A percentile compares a stretch with the other conserved stretches of the same genome.
Conservation (phyloP, 129 eudicot species). For the Calendula officinalis region DNA sequence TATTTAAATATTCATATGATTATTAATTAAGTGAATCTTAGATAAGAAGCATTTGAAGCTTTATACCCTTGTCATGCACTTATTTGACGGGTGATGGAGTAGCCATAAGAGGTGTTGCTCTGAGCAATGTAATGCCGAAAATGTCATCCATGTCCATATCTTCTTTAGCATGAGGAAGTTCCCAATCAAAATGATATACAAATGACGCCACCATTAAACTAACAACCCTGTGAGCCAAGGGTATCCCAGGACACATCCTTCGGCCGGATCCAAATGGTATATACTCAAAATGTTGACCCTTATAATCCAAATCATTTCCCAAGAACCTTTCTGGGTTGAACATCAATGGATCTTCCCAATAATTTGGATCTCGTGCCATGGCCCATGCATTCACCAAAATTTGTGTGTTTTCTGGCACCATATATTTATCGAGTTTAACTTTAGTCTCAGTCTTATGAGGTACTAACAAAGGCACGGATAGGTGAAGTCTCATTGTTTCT, state of each 20-base stretch:
- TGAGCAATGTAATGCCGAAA: slow-evolving; percentile 37
- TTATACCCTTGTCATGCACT: background rate
- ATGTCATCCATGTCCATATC: slow-evolving; percentile 35
- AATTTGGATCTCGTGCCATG: slow-evolving; percentile 32
- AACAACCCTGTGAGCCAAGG: slow-evolving; percentile 36
- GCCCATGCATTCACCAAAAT: slow-evolving; percentile 38
- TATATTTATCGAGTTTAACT: slow-evolving; percentile 20
- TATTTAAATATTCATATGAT: too few relatives aligned
- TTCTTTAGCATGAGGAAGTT: slow-evolving; percentile 33
- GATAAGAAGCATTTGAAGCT: background rate
- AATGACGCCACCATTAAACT: slow-evolving; percentile 42
- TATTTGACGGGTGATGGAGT: slow-evolving; percentile 13
- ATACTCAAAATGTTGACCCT: slow-evolving; percentile 38
- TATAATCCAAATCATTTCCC: slow-evolving; percentile 13
- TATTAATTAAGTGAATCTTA: too few relatives aligned
- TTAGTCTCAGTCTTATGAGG: slow-evolving; percentile 34
- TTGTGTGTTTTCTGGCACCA: slow-evolving; percentile 30
- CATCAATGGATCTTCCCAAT: slow-evolving; percentile 28
- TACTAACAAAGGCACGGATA: slow-evolving; percentile 27
- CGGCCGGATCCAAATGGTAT: slow-evolving; percentile 51
- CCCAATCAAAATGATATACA: slow-evolving; percentile 47
- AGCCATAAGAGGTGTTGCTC: slow-evolving; percentile 41
- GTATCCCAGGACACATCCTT: slow-evolving; percentile 47
- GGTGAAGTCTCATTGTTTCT: slow-evolving; percentile 39
- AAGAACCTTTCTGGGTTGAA: slow-evolving; percentile 46